A percentile compares a stretch with the other conserved stretches of the same genome.
Conservation (phyloP, 2,329 filamentous ascomycete species). For the Elsinoe australis region DNA sequence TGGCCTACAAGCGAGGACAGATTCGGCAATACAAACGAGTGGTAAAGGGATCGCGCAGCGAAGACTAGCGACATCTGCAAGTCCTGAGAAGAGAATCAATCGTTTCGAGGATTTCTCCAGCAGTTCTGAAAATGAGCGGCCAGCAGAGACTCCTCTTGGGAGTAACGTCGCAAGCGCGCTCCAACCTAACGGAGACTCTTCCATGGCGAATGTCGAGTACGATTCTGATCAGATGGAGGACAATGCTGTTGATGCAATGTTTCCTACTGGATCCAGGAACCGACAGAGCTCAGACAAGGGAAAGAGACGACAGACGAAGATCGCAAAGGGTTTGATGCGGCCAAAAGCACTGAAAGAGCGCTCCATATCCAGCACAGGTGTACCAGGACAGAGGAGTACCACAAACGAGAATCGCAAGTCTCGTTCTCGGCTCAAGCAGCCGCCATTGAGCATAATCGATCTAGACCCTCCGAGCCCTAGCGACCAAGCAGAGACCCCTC, state of each 20-base stretch:
- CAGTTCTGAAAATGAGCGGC: conserved; percentile 1
- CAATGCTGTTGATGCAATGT: conserved; percentile 39
- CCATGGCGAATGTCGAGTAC: background rate
- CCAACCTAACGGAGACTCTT: background rate
- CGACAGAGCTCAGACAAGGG: conserved; percentile 19
- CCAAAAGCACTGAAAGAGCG: too few species aligned
- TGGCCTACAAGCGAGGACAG: conserved; percentile 4
- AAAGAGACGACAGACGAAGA: conserved; percentile 32
- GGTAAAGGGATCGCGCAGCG: conserved; percentile 27
- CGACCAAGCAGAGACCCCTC: conserved; percentile 35
- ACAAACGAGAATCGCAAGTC: too few species aligned
- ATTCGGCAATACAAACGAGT: conserved; percentile 17
- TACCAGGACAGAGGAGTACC: too few species aligned
- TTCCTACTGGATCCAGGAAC: conserved; percentile 23
- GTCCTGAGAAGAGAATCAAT: background rate
- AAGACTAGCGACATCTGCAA: background rate
- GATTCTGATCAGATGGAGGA: conserved; percentile 35
- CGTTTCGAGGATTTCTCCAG: conserved; percentile 15
- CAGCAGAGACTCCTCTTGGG: background rate
- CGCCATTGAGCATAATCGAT: conserved; percentile 47
- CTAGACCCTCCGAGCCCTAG: conserved; percentile 25
- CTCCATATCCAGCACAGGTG: too few species aligned
- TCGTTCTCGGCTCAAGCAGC: too few species aligned
- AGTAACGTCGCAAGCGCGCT: too few species aligned
- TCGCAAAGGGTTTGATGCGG: conserved; percentile 31